Base-by-base conservation (phyloP, 371 early-diverging fungal species). In the Rhizopus stolonifer region DNA sequence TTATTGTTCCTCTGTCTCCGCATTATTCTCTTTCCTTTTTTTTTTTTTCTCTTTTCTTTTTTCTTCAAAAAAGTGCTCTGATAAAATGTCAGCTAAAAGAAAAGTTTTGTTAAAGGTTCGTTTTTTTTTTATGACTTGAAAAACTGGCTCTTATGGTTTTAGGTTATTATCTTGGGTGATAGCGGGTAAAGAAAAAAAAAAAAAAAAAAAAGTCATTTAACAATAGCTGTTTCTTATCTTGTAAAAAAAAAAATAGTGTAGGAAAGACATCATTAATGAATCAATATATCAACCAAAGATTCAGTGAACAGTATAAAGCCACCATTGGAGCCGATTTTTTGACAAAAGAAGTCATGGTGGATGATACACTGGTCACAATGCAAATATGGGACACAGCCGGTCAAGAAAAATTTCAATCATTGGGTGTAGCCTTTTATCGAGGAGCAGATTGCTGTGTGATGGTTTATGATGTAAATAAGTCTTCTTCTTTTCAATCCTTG, bases 301-400 rank as follows among this genome's bases (percentile, higher is more conserved):
- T 99, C 81, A 92, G 87, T 67, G 92, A 87, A 65, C 97, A 97
- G 74, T 99, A 99, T 83, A 98, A 99, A 72, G 98, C 99, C 25
- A 99, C 99, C 47, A 99, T 99, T 61, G 99, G 99, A n/a, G 99
- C 99, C 29, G 98, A 99, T 69, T 99, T 99, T 67, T 83, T 98
- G 69, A 98, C 99, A 58, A 99, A 99, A 67, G 97, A 96, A 70
- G 89, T 98, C n/a, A 73, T 87, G 49, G 88, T 94, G 19, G 92
- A 92, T 61, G 82, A 87, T 29, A 54, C 49, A 14, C 65, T 86
- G 24, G 92, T 93, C 18, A 96, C 92, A 22, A 90, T 96, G 83
- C 97, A 96, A 87, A 90, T 90, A 68, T 93, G 94, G 94, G 93
- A 93, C 67, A 96, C 96, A 14, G 96, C 96, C 19, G 94, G 92